A percentile compares a stretch with the other conserved stretches of the same genome.
Evolutionary conservation across 139 green algal species (phyloP).

Genomic region (Eudorina sp.): DNA sequence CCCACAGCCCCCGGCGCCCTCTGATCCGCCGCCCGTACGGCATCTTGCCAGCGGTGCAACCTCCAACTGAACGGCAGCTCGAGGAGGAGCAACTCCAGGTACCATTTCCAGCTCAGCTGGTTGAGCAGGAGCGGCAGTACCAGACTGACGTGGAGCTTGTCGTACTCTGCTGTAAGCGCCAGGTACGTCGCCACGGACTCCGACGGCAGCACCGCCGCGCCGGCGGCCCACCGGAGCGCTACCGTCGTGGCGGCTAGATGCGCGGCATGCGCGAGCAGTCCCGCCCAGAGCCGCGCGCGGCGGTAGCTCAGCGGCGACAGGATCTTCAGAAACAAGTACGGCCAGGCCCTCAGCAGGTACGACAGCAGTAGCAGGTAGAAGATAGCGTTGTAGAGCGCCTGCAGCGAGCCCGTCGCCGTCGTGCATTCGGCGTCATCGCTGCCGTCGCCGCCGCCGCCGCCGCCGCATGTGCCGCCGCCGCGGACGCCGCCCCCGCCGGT

Average conservation of each 20-base stretch:
- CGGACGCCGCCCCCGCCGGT: background rate
- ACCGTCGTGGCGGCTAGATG: background rate
- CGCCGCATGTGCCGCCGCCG: background rate
- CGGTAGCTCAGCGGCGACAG: background rate
- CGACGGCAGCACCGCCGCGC: background rate
- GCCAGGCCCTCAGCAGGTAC: background rate
- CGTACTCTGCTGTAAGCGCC: background rate
- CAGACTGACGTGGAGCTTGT: background rate
- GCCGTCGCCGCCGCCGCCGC: no score
- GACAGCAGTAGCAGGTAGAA: conserved; percentile 14
- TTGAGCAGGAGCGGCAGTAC: conserved; percentile 17
- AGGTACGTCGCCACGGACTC: background rate
- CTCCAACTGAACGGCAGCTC: background rate
- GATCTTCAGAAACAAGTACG: conserved; percentile 5
- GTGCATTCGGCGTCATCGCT: no score
- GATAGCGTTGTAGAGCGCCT: background rate
- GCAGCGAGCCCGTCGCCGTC: no score
- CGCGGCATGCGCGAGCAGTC: background rate
- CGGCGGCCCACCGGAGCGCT: background rate
- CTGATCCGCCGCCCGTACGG: background rate
- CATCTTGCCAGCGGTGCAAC: background rate
- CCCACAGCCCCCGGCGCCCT: background rate
- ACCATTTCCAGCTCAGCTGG: background rate
- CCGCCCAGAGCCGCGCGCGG: background rate
- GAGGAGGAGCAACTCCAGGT: background rate